Evolutionary conservation across 2,329 filamentous ascomycete species (phyloP), one percentile per base, ranked within the genome.

Genomic region (Arachnomyces sp.): DNA sequence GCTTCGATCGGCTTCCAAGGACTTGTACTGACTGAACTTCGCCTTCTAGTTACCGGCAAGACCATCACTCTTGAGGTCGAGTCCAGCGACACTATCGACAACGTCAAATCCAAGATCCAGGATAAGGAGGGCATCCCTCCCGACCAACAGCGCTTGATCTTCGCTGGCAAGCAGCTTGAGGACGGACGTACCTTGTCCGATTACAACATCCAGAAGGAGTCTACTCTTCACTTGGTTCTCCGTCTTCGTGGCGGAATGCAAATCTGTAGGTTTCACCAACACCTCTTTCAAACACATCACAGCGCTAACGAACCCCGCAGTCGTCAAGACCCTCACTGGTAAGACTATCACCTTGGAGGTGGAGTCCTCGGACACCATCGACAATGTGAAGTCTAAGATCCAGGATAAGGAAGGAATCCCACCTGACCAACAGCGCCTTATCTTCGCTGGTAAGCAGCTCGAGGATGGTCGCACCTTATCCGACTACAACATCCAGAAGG

Each of bases 391-490:
- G 79, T 80, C 76, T 37, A 95, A 95, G 77, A 95, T 95, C 32
- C 89, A 95, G 67, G 89, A 95, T 59, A 95, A 95, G 78, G 89
- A 95, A 67, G 89, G 89, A 17, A 95, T 95, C 42, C 90, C 89
- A 34, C 89, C 89, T 8, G 89, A 95, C 60, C 89, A 96, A 68
- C 89, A 95, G 72, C 90, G 89, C 54, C 67, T 95, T 52, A 95
- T 95, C 64, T 95, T 95, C 53, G 89, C 89, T 33, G 90, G 89
- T 42, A 95, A 95, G 76, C 89, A 95, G 64, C 79, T 95, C 3
- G 90, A 96, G 66, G 90, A 96, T 53, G 89, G 90, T 47, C 86
- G 89, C 39, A 94, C 88, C 18, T 73, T 94, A 0, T 82, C 77
- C 46, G 88, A 94, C 64, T 94, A 94, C 77, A 94, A 94, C 71